Conservation (phyloP, 495 filamentous ascomycete species). For the Lasiosphaeria hispida region DNA sequence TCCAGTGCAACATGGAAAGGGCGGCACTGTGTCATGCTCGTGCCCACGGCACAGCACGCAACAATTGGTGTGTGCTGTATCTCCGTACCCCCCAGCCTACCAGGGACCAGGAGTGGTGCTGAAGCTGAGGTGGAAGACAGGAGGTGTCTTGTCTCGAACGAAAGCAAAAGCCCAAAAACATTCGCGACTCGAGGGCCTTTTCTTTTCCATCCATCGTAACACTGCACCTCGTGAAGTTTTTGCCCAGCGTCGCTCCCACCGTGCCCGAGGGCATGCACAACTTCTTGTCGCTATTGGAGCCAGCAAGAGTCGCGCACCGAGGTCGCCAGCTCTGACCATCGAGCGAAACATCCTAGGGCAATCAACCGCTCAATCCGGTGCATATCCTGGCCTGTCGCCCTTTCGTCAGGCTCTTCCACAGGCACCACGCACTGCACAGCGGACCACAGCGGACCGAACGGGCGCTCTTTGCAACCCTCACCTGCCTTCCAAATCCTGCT, state of each 20-base stretch:
- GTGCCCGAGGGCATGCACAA: conserved; percentile 1
- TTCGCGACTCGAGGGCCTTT: background rate
- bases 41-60: conserved; percentile 9
- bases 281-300: conserved; percentile 5
- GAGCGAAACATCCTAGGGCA: conserved; percentile 9
- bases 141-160: background rate
- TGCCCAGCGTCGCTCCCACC: no score
- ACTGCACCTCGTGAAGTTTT: background rate
- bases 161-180: background rate
- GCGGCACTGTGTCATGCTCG: conserved; percentile 10
- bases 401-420: conserved; percentile 19
- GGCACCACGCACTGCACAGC: conserved; percentile 14
- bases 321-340: conserved; percentile 1
- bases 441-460: conserved; percentile 6
- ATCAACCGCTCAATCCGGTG: conserved; percentile 6
- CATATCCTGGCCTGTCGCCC: background rate
- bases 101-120: background rate
- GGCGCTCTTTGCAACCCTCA: background rate
- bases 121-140: no score
- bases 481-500: no score
- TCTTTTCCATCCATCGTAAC: background rate
- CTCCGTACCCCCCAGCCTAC: background rate
- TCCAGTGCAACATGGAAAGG: background rate
- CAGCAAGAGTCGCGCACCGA: conserved; percentile 4
- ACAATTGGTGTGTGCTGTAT: background rate